phyloP scores from a whole-genome alignment of 2,329 filamentous ascomycete genomes.

The Ophiosphaerella herpotricha region DNA sequence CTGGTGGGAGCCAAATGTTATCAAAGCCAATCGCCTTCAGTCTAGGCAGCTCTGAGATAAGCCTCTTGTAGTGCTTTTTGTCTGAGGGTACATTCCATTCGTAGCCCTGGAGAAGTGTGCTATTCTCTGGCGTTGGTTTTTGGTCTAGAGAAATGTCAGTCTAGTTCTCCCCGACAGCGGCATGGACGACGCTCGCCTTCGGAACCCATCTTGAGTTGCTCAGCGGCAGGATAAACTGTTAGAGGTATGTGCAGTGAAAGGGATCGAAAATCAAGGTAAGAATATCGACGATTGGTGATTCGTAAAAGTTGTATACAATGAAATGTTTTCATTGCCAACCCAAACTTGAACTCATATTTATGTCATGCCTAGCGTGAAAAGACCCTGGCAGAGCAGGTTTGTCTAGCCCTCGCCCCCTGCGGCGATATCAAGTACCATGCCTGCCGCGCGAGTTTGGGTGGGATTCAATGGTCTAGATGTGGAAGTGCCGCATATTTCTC shows the following conservation, averaged over 20 bases:
- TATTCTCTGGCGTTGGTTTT: constrained; percentile 39
- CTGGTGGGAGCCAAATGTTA: constrained; percentile 68
- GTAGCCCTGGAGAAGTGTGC: constrained; percentile 68
- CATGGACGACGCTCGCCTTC: constrained; percentile 24
- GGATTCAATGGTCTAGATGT: constrained; percentile 12
- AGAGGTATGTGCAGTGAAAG: background rate
- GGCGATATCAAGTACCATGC: constrained; percentile 7
- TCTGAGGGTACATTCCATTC: constrained; percentile 73
- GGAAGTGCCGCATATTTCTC: constrained; percentile 17
- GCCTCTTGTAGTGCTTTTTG: constrained; percentile 63
- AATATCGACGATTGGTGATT: background rate
- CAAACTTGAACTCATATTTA: constrained; percentile 8
- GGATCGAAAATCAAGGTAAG: background rate
- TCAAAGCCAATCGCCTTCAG: constrained; percentile 63
- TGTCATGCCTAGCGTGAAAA: constrained; percentile 10
- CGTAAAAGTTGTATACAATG: background rate
- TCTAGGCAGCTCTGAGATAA: constrained; percentile 57
- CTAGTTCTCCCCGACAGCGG: background rate
- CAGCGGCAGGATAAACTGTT: background rate
- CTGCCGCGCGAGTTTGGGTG: constrained; percentile 2
- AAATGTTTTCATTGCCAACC: background rate
- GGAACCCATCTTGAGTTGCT: constrained; percentile 22
- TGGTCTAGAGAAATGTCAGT: constrained; percentile 27
- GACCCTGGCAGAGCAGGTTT: constrained; percentile 24
- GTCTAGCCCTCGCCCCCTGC: constrained; percentile 14